A percentile compares a stretch with the other conserved stretches of the same genome.
Evolutionary conservation across 2,329 filamentous ascomycete species (phyloP).

Genomic region (Exophiala mesophila): DNA sequence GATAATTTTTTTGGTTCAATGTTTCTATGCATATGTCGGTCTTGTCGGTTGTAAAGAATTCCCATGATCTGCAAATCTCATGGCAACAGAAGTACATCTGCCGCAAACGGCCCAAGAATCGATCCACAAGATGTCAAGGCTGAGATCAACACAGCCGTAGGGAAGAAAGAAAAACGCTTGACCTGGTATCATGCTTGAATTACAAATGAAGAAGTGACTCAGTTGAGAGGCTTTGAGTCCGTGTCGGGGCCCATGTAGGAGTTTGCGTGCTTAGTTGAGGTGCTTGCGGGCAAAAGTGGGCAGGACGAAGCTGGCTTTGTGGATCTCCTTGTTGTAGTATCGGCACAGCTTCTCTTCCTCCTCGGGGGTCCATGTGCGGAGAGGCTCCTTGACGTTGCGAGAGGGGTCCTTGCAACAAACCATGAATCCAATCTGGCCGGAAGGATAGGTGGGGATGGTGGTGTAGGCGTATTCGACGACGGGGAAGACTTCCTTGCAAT

Average conservation of each 20-base stretch:
- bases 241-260: constrained; percentile 1
- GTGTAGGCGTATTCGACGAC: constrained; percentile 97
- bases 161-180: constrained; percentile 1
- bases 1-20: not conserved
- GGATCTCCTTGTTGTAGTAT: constrained; percentile 97
- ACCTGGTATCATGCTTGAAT: constrained; percentile 19
- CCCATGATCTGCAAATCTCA: not conserved
- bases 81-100: not conserved
- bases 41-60: not conserved
- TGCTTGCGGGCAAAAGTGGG: constrained; percentile 87
- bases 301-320: constrained; percentile 88
- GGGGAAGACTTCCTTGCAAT: constrained; percentile 95
- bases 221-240: too few relatives aligned
- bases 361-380: constrained; percentile 74
- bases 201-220: not conserved
- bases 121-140: not conserved
- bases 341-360: constrained; percentile 90
- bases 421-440: constrained; percentile 99
- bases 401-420: constrained; percentile 93
- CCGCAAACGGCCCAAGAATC: not conserved
- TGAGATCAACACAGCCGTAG: not conserved
- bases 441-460: constrained; percentile 98
- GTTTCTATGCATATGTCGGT: not conserved
- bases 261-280: constrained; percentile 37
- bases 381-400: constrained; percentile 76